These are phyloP conservation scores for Aspergillus biplanus DNA, from an alignment of 495 filamentous ascomycete genomes.

Conservation along the genomic window DNA sequence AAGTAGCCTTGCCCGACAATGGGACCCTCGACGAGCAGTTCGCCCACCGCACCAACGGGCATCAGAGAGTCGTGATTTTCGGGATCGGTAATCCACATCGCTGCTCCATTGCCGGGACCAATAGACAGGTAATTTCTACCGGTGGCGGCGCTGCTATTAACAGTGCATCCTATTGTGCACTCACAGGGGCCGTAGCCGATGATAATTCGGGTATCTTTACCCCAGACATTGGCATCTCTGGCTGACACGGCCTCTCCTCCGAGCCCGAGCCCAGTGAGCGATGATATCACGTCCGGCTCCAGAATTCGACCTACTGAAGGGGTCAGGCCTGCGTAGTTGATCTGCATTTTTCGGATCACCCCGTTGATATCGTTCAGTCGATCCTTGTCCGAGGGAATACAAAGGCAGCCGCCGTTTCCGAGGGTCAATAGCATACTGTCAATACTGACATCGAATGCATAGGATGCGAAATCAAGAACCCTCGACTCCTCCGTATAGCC, in stretches of 20 bases:
- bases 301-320: conserved; percentile 54
- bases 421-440: conserved; percentile 51
- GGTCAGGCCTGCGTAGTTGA: conserved; percentile 53
- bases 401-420: conserved; percentile 51
- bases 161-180: conserved; percentile 50
- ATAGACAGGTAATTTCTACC: conserved; percentile 43
- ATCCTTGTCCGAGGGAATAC: conserved; percentile 54
- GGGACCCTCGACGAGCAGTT: conserved; percentile 58
- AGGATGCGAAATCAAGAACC: conserved; percentile 50
- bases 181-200: conserved; percentile 58
- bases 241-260: conserved; percentile 55
- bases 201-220: conserved; percentile 43
- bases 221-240: conserved; percentile 44
- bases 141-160: conserved; percentile 47
- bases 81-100: conserved; percentile 54
- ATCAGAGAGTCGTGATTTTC: conserved; percentile 46
- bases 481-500: conserved; percentile 40
- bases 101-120: conserved; percentile 42
- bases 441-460: conserved; percentile 53
- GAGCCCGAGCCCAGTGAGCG: conserved; percentile 49
- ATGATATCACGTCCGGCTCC: conserved; percentile 47
- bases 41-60: conserved; percentile 56
- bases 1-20: conserved; percentile 57
- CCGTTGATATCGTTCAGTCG: conserved; percentile 52
- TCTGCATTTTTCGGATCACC: conserved; percentile 46